These are phyloP conservation scores for Leishmania amazonensis DNA, from an alignment of 208 protist genomes.

Conservation along the genomic window DNA sequence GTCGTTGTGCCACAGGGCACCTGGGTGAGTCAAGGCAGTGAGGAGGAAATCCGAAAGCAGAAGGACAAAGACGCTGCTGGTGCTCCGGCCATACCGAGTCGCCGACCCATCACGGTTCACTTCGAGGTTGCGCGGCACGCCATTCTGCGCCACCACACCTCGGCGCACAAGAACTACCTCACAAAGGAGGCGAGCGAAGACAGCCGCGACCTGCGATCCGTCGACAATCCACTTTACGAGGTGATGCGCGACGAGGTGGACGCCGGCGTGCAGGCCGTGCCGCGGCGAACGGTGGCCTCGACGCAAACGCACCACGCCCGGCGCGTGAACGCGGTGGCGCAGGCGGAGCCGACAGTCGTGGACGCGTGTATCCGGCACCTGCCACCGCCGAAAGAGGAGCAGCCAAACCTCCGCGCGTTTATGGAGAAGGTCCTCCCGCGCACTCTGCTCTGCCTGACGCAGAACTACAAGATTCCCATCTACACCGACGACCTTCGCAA, in stretches of 20 bases:
- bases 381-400: conserved; percentile 52
- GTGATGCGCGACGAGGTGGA: conserved; percentile 74
- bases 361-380: conserved; percentile 81
- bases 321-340: conserved; percentile 75
- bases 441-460: conserved; percentile 79
- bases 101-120: conserved; percentile 64
- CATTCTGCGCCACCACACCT: conserved; percentile 58
- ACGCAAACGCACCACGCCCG: conserved; percentile 84
- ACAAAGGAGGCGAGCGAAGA: conserved; percentile 90
- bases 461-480: conserved; percentile 86
- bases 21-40: conserved; percentile 81
- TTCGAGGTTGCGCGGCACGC: conserved; percentile 72
- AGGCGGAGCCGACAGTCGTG: conserved; percentile 81
- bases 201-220: conserved; percentile 77
- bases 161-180: conserved; percentile 54
- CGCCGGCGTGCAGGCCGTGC: conserved; percentile 79
- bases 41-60: conserved; percentile 77
- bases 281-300: conserved; percentile 10
- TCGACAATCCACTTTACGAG: conserved; percentile 67
- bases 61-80: conserved; percentile 26
- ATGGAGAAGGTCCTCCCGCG: conserved; percentile 81
- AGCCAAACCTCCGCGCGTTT: conserved; percentile 67
- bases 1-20: conserved; percentile 69
- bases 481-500: conserved; percentile 86
- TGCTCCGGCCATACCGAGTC: conserved; percentile 37